Evolutionary conservation across 2,329 filamentous ascomycete genomes (phyloP).

Genomic region (Cladophialophora bantiana): DNA sequence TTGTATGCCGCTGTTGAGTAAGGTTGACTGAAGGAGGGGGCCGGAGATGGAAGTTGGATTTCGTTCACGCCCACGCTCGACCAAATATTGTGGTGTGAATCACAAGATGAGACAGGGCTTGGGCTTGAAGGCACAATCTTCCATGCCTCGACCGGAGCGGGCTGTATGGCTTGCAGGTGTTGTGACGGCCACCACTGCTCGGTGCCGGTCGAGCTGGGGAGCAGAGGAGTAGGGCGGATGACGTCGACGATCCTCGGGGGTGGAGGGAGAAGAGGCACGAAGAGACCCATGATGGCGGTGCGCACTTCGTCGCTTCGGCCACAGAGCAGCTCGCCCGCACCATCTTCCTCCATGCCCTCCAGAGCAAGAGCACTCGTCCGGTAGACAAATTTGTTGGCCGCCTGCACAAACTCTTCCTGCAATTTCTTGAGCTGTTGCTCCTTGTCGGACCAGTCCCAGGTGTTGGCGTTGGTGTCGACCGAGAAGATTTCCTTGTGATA

Average conservation of each 20-base stretch:
- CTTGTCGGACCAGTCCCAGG: conserved; percentile 96
- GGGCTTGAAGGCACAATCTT: conserved; percentile 89
- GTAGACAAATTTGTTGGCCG: conserved; percentile 96
- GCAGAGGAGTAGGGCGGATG: conserved; percentile 81
- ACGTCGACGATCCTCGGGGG: conserved; percentile 88
- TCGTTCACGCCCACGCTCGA: conserved; percentile 77
- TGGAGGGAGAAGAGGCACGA: conserved; percentile 83
- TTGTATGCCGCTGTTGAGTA: conserved; percentile 72
- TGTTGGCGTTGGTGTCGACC: conserved; percentile 84
- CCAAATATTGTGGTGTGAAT: conserved; percentile 78
- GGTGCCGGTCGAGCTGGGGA: conserved; percentile 79
- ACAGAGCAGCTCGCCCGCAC: conserved; percentile 88
- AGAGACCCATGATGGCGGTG: conserved; percentile 79
- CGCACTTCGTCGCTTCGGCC: conserved; percentile 95
- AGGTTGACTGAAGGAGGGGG: conserved; percentile 80
- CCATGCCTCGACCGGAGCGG: conserved; percentile 83
- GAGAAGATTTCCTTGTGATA: conserved; percentile 97
- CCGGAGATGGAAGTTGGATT: conserved; percentile 76
- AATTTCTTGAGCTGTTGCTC: conserved; percentile 95
- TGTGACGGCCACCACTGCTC: conserved; percentile 82
- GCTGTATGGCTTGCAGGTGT: conserved; percentile 68
- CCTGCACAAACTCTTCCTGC: conserved; percentile 94
- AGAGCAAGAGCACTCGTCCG: conserved; percentile 86
- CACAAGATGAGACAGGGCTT: conserved; percentile 75
- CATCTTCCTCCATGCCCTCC: conserved; percentile 95